A percentile compares a stretch with the other conserved stretches of the same genome.
Evolutionary conservation across 164 flowering plant species (phyloP).

Genomic region (Magnolia sinica): DNA sequence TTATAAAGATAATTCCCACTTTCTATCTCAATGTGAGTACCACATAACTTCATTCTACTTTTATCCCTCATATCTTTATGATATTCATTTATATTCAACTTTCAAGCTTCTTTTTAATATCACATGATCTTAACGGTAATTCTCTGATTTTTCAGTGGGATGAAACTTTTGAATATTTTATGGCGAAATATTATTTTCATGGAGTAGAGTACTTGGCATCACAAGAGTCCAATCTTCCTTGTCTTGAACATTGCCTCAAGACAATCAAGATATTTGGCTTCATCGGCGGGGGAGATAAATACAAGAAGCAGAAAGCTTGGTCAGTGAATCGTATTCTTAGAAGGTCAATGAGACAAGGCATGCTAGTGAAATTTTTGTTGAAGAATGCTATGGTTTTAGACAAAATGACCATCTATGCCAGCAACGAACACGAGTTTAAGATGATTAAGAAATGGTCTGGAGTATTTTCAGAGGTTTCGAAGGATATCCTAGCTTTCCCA

Average conservation of each 20-base stretch:
- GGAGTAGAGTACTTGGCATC: no score
- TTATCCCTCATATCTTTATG: neutral
- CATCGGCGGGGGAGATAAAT: no score
- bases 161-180: no score
- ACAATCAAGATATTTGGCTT: no score
- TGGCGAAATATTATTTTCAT: no score
- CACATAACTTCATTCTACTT: neutral
- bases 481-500: neutral
- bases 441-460: neutral
- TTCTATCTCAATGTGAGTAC: neutral
- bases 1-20: neutral
- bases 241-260: no score
- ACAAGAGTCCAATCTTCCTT: no score
- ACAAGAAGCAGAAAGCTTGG: no score
- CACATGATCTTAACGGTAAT: neutral
- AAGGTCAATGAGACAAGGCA: neutral
- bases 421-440: neutral
- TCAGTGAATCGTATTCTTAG: no score
- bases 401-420: neutral
- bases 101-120: neutral
- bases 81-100: neutral
- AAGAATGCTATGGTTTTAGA: constrained; percentile 1
- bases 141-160: no score
- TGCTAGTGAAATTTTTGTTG: constrained; percentile 3
- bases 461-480: neutral